Conservation (phyloP, 345 rosid genomes). For the Eutrema japonicum region DNA sequence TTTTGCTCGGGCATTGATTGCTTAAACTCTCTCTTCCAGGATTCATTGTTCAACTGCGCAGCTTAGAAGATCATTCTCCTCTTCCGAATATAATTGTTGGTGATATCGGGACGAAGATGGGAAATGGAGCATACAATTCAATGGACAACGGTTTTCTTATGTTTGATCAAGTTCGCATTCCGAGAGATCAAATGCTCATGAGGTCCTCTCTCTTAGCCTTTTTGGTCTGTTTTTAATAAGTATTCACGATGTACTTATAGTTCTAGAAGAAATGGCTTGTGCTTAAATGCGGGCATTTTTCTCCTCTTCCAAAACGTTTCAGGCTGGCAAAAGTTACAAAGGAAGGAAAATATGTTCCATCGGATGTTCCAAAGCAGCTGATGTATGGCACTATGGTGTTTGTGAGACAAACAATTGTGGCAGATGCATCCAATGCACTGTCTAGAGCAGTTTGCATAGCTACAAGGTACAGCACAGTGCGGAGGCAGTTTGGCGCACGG, state of each 20-base stretch:
- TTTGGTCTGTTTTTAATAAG: constrained; percentile 6
- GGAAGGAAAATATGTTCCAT: constrained; percentile 80
- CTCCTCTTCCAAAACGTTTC: constrained; percentile 41
- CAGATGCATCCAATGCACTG: constrained; percentile 85
- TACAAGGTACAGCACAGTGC: constrained; percentile 94
- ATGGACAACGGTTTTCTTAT: constrained; percentile 96
- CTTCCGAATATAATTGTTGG: constrained; percentile 92
- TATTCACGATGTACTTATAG: constrained; percentile 16
- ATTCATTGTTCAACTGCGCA: constrained; percentile 92
- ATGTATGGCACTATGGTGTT: constrained; percentile 96
- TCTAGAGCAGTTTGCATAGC: constrained; percentile 97
- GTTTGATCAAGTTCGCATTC: constrained; percentile 92
- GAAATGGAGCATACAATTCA: constrained; percentile 87
- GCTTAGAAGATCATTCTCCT: constrained; percentile 94
- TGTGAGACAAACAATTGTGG: constrained; percentile 85
- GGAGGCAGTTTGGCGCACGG: constrained; percentile 90
- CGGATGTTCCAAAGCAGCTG: constrained; percentile 88
- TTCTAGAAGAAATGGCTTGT: constrained; percentile 9
- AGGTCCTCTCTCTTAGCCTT: constrained; percentile 51
- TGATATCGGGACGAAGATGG: constrained; percentile 94
- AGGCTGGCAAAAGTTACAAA: constrained; percentile 89
- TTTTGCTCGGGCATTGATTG: constrained; percentile 22
- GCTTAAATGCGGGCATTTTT: constrained; percentile 22
- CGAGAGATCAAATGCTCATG: constrained; percentile 95
- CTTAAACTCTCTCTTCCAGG: constrained; percentile 57